Conservation (phyloP, 139 green algal genomes). For the Chlorella sp. region DNA sequence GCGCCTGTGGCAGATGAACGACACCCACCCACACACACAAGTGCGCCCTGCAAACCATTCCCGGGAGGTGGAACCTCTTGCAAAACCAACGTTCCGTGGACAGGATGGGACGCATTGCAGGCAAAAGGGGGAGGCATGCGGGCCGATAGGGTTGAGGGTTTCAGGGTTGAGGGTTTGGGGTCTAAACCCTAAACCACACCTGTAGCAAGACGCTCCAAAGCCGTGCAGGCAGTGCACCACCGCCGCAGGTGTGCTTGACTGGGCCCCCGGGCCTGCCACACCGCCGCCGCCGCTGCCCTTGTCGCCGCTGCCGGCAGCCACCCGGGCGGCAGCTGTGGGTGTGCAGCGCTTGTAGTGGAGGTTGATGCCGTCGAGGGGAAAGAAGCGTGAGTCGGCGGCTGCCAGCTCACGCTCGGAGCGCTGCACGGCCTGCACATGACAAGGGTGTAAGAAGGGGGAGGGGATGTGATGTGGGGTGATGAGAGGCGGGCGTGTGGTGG, state of each 20-base stretch:
- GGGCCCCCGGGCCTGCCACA: background rate
- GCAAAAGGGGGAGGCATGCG: too few relatives aligned
- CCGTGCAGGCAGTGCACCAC: conserved; percentile 84
- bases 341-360: conserved; percentile 62
- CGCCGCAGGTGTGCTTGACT: background rate
- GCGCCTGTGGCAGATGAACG: too few relatives aligned
- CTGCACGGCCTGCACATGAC: conserved; percentile 47
- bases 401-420: conserved; percentile 56
- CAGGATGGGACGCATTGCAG: too few relatives aligned
- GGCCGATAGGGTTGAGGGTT: too few relatives aligned
- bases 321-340: background rate
- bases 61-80: too few relatives aligned
- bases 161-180: too few relatives aligned
- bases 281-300: conserved; percentile 3
- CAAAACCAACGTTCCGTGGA: too few relatives aligned
- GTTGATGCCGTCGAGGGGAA: conserved; percentile 40
- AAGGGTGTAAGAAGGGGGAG: background rate
- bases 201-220: conserved; percentile 86
- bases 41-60: too few relatives aligned
- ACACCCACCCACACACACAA: too few relatives aligned
- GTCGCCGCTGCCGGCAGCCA: background rate
- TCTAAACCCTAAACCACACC: conserved; percentile 44
- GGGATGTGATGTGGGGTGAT: background rate
- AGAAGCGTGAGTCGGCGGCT: conserved; percentile 67
- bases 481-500: background rate